Evolutionary conservation across 139 green algal species (phyloP), one percentile per base, ranked within the genome.

Genomic region (Haematococcus lacustris): DNA sequence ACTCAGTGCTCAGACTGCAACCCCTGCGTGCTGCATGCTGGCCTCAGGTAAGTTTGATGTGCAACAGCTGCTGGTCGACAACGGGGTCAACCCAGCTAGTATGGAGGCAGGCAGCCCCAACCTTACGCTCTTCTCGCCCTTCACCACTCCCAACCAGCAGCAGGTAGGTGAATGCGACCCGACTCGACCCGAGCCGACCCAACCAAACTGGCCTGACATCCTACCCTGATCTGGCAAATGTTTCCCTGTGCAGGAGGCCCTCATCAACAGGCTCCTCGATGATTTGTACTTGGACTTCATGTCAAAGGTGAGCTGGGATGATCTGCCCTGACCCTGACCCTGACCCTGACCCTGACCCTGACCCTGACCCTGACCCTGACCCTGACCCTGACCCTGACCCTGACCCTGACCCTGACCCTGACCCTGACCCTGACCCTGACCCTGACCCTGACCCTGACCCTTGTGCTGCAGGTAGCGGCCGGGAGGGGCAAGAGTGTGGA

Each of bases 231-330:
- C 64, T 53, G 69, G 51, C 69, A 21, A 47, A 30, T 32, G 32
- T 28, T 2, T 67, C 66, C 51, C 62, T 34, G 62, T 34, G 30
- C 75, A 84, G 68, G 61, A 75, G 50, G 62, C 60, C 2, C 43
- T 72, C 53, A 63, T 82, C 63, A 64, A 78, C 66, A 30, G 23
- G 28, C 47, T 80, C 37, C 73, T 80, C 37, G 79, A 84, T 41
- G 4, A 82, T 74, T 88, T 93, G 3, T 97, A 97, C 72, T 74
- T 85, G 33, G 82, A 76, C 40, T 98, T 98, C 80, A 76, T 94
- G 17, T 51, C 92, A 25, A 82, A 82, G 77, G 77, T 78, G 39
- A 17, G 47, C 35, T 66, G 5, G n/a, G n/a, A n/a, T n/a, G n/a
- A n/a, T n/a, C n/a, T n/a, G n/a, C n/a, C n/a, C n/a, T n/a, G n/a